These are phyloP conservation scores for Fusarium udum DNA, from an alignment of 2,329 filamentous ascomycete genomes.

Conservation along the genomic window DNA sequence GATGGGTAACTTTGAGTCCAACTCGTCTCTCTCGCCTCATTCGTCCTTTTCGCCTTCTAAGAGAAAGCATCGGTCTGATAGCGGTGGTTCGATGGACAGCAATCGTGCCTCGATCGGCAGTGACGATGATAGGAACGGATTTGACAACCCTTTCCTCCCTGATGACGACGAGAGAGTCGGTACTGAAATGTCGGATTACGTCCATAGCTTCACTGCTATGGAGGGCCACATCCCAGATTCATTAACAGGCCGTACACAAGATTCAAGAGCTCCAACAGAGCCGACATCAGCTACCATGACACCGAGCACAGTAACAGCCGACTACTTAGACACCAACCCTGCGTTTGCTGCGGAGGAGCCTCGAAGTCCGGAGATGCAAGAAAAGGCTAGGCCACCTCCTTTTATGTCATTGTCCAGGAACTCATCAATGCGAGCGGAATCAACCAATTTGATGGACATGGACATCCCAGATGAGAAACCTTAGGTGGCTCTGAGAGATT, in stretches of 20 bases:
- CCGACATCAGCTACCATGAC: conserved; percentile 41
- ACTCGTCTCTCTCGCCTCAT: conserved; percentile 46
- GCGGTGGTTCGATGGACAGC: conserved; percentile 57
- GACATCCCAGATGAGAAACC: conserved; percentile 46
- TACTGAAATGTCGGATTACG: conserved; percentile 41
- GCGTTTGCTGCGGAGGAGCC: conserved; percentile 15
- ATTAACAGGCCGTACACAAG: conserved; percentile 18
- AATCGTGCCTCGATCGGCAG: conserved; percentile 57
- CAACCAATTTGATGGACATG: conserved; percentile 49
- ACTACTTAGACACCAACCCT: conserved; percentile 20
- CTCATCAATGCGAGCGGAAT: conserved; percentile 37
- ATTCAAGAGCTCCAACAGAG: conserved; percentile 23
- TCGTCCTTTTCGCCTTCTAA: conserved; percentile 53
- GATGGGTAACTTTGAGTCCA: conserved; percentile 48
- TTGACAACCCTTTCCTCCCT: conserved; percentile 46
- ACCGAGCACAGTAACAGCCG: conserved; percentile 38
- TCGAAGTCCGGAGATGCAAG: conserved; percentile 58
- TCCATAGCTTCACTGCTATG: conserved; percentile 20
- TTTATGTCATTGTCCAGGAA: conserved; percentile 39
- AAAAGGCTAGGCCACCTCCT: conserved; percentile 46
- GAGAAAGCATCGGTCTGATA: conserved; percentile 57
- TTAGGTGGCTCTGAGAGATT: background rate
- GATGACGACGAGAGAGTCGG: conserved; percentile 38
- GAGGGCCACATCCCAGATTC: conserved; percentile 25
- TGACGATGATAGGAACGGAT: conserved; percentile 50